Evolutionary conservation across 2,329 filamentous ascomycete species (phyloP).

Genomic region (Volutella citrinella): DNA sequence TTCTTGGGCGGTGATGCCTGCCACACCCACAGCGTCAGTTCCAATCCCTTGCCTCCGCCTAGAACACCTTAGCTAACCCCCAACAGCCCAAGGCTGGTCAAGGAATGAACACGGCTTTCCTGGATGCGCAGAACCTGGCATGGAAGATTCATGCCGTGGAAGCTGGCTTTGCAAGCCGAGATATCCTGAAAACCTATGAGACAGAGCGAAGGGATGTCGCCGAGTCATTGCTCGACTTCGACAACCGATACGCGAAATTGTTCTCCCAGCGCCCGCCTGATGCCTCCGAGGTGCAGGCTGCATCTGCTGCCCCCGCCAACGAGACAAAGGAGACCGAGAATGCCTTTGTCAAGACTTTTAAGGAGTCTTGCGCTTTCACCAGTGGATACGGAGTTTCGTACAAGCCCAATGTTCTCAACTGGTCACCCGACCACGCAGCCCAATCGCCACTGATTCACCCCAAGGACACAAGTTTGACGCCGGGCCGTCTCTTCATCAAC

Average conservation of each 20-base stretch:
- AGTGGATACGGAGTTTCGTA: constrained; percentile 90
- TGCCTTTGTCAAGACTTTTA: constrained; percentile 85
- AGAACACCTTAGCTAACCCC: constrained; percentile 25
- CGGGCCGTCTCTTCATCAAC: constrained; percentile 74
- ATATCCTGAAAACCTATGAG: constrained; percentile 81
- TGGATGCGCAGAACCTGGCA: constrained; percentile 82
- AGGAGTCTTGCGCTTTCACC: constrained; percentile 87
- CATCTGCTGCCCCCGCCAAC: constrained; percentile 39
- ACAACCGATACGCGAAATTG: constrained; percentile 83
- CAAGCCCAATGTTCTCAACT: constrained; percentile 78
- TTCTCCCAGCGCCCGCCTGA: constrained; percentile 79
- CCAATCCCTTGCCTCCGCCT: too few species aligned
- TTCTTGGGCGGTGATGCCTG: constrained; percentile 78
- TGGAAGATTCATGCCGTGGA: constrained; percentile 97
- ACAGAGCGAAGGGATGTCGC: constrained; percentile 80
- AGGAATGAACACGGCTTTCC: constrained; percentile 77
- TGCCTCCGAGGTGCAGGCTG: constrained; percentile 68
- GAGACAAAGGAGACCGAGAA: constrained; percentile 54
- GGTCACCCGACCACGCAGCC: constrained; percentile 70
- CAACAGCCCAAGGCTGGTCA: constrained; percentile 71
- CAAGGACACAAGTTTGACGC: constrained; percentile 60
- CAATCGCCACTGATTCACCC: constrained; percentile 69
- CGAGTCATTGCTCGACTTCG: constrained; percentile 80
- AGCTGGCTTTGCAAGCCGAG: constrained; percentile 71
- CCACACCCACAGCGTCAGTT: constrained; percentile 69